phyloP scores from a whole-genome alignment of 495 filamentous ascomycete species.

The Diplogelasinospora grovesii region DNA sequence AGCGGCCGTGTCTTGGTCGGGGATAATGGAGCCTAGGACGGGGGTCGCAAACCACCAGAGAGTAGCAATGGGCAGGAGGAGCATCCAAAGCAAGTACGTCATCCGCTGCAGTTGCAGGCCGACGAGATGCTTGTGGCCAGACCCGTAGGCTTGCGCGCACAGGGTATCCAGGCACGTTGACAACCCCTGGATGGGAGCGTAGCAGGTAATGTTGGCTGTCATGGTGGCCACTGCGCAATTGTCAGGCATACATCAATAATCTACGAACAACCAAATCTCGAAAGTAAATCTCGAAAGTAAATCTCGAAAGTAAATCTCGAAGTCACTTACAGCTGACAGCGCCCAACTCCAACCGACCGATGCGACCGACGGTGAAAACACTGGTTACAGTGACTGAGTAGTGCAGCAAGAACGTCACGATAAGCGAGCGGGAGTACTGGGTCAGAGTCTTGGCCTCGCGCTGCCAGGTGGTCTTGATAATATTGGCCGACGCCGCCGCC shows the following conservation, averaged over 20 bases:
- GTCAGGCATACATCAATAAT: slow-evolving; percentile 7
- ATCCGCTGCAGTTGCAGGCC: slow-evolving; percentile 67
- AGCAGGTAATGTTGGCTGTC: slow-evolving; percentile 69
- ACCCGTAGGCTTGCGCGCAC: slow-evolving; percentile 69
- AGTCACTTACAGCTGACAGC: slow-evolving; percentile 59
- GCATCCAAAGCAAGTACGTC: slow-evolving; percentile 55
- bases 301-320: slow-evolving; percentile 26
- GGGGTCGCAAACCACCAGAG: slow-evolving; percentile 52
- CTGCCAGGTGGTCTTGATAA: slow-evolving; percentile 77
- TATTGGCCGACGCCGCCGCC: slow-evolving; percentile 60
- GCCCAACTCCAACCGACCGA: slow-evolving; percentile 56
- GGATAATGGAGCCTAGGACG: slow-evolving; percentile 53
- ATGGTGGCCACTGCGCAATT: slow-evolving; percentile 62
- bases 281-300: not conserved
- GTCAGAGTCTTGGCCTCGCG: slow-evolving; percentile 63
- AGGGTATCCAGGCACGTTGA: slow-evolving; percentile 66
- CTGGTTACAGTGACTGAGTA: slow-evolving; percentile 64
- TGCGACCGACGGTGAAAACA: slow-evolving; percentile 60
- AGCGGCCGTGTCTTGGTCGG: slow-evolving; percentile 52
- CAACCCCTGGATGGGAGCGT: slow-evolving; percentile 63
- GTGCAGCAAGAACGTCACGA: slow-evolving; percentile 66
- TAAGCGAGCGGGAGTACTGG: slow-evolving; percentile 52
- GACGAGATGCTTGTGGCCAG: slow-evolving; percentile 59
- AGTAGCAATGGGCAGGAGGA: slow-evolving; percentile 56
- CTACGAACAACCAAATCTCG: not conserved